Evolutionary conservation across 2,329 filamentous ascomycete species (phyloP).

Genomic region (Penicillium sp.): DNA sequence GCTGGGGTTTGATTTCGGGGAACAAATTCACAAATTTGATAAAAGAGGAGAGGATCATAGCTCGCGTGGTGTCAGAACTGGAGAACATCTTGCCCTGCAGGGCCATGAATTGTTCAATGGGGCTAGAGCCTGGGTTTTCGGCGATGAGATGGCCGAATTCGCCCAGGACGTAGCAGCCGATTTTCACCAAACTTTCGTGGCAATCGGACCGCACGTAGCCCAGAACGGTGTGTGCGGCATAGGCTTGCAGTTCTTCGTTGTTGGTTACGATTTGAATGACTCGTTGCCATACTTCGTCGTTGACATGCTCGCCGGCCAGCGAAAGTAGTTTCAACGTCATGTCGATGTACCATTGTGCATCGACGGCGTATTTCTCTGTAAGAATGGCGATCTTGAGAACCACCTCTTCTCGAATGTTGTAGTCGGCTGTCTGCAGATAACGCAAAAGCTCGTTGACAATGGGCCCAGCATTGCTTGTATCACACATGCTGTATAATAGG

Average conservation of each 20-base stretch:
- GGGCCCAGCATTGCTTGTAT: conserved; percentile 84
- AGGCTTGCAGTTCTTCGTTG: conserved; percentile 96
- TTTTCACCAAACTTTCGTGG: conserved; percentile 96
- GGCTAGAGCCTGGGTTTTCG: conserved; percentile 85
- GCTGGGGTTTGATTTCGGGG: conserved; percentile 94
- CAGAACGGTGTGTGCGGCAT: conserved; percentile 88
- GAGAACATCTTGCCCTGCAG: conserved; percentile 84
- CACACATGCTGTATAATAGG: conserved; percentile 98
- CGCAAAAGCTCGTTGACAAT: conserved; percentile 92
- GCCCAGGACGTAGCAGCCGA: conserved; percentile 90
- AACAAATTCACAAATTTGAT: conserved; percentile 98
- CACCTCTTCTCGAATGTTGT: conserved; percentile 98
- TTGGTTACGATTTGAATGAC: conserved; percentile 99
- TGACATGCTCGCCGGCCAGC: conserved; percentile 96
- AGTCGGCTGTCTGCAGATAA: conserved; percentile 94
- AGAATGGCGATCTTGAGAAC: conserved; percentile 97
- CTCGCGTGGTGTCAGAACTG: conserved; percentile 83
- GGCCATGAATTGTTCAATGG: conserved; percentile 94
- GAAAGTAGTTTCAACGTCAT: conserved; percentile 91
- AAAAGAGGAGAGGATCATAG: conserved; percentile 92
- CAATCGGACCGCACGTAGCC: conserved; percentile 91
- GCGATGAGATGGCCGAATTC: conserved; percentile 97
- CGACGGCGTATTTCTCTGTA: conserved; percentile 96
- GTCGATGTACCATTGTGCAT: conserved; percentile 99
- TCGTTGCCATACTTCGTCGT: conserved; percentile 97